A percentile compares a stretch with the other conserved stretches of the same genome.
phyloP scores from a whole-genome alignment of 208 protist genomes.

The Trypanosoma caninum region DNA sequence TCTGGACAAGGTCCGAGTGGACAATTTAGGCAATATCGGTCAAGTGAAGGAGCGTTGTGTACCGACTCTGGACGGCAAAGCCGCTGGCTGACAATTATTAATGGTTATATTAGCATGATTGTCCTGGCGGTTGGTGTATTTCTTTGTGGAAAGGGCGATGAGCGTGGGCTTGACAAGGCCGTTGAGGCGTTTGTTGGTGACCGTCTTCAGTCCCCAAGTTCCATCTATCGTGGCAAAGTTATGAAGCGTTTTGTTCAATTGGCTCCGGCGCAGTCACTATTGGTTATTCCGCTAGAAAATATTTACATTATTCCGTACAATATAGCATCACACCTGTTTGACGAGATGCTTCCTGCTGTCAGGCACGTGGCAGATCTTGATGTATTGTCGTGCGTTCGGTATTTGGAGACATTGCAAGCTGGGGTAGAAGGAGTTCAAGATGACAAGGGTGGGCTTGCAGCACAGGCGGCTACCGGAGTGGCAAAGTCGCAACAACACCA shows the following conservation, averaged over 20 bases:
- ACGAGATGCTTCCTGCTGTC: constrained; percentile 76
- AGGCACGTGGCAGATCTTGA: constrained; percentile 71
- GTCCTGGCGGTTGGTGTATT: constrained; percentile 57
- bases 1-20: background rate
- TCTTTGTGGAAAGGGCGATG: constrained; percentile 53
- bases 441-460: constrained; percentile 6
- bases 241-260: constrained; percentile 80
- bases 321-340: constrained; percentile 77
- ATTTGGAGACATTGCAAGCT: constrained; percentile 53
- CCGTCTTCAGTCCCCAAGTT: constrained; percentile 23
- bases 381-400: constrained; percentile 49
- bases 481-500: constrained; percentile 4
- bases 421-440: constrained; percentile 5
- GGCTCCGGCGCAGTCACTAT: constrained; percentile 38
- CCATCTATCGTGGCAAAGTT: constrained; percentile 55
- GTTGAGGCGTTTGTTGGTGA: constrained; percentile 74
- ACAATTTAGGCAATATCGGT: constrained; percentile 1
- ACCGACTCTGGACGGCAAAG: constrained; percentile 2
- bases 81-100: constrained; percentile 43
- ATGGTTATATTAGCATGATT: constrained; percentile 72
- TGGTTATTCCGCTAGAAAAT: constrained; percentile 51
- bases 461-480: background rate
- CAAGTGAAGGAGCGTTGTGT: constrained; percentile 2
- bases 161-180: constrained; percentile 68
- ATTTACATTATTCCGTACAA: constrained; percentile 80